A percentile compares a stretch with the other conserved stretches of the same genome.
These are phyloP conservation scores for Zygosaccharomyces bisporus DNA, from an alignment of 805 yeast genomes.

Conservation along the genomic window DNA sequence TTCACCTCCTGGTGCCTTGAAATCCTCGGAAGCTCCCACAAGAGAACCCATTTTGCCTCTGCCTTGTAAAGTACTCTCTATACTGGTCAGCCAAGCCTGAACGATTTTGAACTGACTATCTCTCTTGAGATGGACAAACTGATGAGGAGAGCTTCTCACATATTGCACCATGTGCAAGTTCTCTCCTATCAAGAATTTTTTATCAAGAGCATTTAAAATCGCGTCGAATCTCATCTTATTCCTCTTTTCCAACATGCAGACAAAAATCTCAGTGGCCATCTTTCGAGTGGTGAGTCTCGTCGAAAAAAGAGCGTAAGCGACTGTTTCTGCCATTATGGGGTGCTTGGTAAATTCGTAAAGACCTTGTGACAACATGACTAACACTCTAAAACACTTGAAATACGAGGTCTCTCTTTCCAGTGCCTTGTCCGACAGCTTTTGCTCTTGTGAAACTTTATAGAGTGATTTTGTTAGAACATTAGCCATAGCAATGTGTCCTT, in stretches of 20 bases:
- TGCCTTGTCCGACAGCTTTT: slow-evolving; percentile 38
- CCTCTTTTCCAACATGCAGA: slow-evolving; percentile 48
- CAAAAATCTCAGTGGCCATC: slow-evolving; percentile 72
- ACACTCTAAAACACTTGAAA: slow-evolving; percentile 71
- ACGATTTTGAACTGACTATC: slow-evolving; percentile 39
- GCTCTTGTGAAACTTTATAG: slow-evolving; percentile 27
- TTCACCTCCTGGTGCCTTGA: slow-evolving; percentile 44
- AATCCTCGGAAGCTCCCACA: slow-evolving; percentile 89
- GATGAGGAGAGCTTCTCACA: slow-evolving; percentile 19
- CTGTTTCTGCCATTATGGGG: slow-evolving; percentile 50
- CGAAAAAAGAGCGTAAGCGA: slow-evolving; percentile 70
- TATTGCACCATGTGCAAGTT: slow-evolving; percentile 28
- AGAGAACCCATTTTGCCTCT: slow-evolving; percentile 85
- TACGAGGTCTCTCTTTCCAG: slow-evolving; percentile 71
- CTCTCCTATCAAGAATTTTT: slow-evolving; percentile 32
- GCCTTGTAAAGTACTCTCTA: slow-evolving; percentile 70
- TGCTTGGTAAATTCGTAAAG: slow-evolving; percentile 28
- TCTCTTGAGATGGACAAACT: slow-evolving; percentile 18
- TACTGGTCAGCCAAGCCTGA: slow-evolving; percentile 66
- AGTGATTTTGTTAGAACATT: slow-evolving; percentile 54
- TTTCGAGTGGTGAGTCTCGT: slow-evolving; percentile 72
- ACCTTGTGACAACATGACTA: slow-evolving; percentile 29
- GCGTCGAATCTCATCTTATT: slow-evolving; percentile 47
- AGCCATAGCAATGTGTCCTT: slow-evolving; percentile 77
- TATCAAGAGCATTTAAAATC: slow-evolving; percentile 34